Percentiles rank a stretch among this genome's conserved stretches.
These are phyloP conservation scores for Cyberlindnera japonica DNA, from an alignment of 805 yeast genomes.

Conservation along the genomic window DNA sequence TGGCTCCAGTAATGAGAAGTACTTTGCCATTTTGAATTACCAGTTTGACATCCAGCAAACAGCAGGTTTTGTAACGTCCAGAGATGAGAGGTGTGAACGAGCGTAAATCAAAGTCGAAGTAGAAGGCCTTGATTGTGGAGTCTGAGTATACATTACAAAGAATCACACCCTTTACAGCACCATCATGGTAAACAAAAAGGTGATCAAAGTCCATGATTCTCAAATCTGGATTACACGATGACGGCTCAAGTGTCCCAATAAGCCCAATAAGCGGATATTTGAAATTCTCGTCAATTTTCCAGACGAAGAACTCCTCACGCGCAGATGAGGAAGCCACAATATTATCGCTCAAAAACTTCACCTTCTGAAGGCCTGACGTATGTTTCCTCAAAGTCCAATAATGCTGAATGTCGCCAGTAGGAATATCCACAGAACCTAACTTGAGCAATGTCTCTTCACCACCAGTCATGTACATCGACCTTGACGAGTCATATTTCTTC, in stretches of 20 bases:
- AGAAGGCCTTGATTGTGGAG: slow-evolving; percentile 69
- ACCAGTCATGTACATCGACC: slow-evolving; percentile 60
- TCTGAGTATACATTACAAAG: slow-evolving; percentile 80
- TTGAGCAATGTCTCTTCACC: slow-evolving; percentile 85
- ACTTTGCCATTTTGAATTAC: slow-evolving; percentile 29
- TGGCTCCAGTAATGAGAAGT: slow-evolving; percentile 57
- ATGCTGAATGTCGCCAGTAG: slow-evolving; percentile 41
- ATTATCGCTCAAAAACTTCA: slow-evolving; percentile 53
- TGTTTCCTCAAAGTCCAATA: slow-evolving; percentile 72
- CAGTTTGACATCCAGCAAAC: slow-evolving; percentile 63
- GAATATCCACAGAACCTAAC: slow-evolving; percentile 38
- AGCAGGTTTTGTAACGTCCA: slow-evolving; percentile 67
- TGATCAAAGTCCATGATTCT: slow-evolving; percentile 84
- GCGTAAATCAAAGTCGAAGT: slow-evolving; percentile 36
- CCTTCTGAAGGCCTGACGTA: slow-evolving; percentile 82
- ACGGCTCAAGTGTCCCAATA: slow-evolving; percentile 52
- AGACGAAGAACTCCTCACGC: slow-evolving; percentile 80
- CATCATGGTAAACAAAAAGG: slow-evolving; percentile 32
- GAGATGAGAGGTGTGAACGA: slow-evolving; percentile 41
- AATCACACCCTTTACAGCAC: slow-evolving; percentile 40
- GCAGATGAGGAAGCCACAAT: slow-evolving; percentile 64
- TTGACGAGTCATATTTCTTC: slow-evolving; percentile 16
- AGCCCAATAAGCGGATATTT: slow-evolving; percentile 44
- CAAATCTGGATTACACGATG: slow-evolving; percentile 67
- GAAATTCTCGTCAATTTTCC: slow-evolving; percentile 52